Evolutionary conservation across 202 grass and related monocot species (phyloP).

Genomic region (Panicum virgatum): DNA sequence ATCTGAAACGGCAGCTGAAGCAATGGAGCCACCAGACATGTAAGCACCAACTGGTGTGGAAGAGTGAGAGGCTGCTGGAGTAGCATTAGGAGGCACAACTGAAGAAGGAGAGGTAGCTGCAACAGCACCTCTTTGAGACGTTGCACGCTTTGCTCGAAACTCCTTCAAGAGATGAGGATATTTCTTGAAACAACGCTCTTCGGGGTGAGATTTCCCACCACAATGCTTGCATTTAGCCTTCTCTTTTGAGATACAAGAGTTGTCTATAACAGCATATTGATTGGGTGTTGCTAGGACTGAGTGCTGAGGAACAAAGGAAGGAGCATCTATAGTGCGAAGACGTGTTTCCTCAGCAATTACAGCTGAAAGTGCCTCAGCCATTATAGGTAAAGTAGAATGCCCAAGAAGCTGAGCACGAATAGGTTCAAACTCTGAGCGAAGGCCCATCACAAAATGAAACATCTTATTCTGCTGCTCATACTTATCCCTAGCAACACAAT

Average conservation of each 20-base stretch:
- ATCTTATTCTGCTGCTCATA: too few relatives aligned
- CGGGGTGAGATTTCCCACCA: background rate
- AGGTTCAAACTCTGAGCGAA: background rate
- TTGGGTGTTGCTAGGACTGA: background rate
- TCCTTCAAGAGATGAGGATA: background rate
- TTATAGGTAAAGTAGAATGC: background rate
- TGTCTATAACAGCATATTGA: rapidly evolving
- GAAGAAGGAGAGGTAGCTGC: too few relatives aligned
- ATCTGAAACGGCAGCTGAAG: background rate
- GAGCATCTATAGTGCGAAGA: background rate
- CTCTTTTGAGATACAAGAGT: background rate
- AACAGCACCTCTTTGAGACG: background rate
- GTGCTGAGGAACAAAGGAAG: background rate
- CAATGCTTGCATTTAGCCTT: background rate
- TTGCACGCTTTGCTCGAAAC: background rate
- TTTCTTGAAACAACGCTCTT: background rate
- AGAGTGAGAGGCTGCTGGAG: too few relatives aligned
- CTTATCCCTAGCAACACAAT: too few relatives aligned
- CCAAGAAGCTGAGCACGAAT: background rate
- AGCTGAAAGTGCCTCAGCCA: background rate
- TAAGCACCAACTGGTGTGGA: background rate
- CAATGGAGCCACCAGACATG: background rate
- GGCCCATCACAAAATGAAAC: too few relatives aligned
- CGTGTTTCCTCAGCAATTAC: too few relatives aligned
- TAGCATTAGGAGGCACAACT: too few relatives aligned